These are phyloP conservation scores for Thelonectria rubi DNA, from an alignment of 2,329 filamentous ascomycete species.

Conservation along the genomic window DNA sequence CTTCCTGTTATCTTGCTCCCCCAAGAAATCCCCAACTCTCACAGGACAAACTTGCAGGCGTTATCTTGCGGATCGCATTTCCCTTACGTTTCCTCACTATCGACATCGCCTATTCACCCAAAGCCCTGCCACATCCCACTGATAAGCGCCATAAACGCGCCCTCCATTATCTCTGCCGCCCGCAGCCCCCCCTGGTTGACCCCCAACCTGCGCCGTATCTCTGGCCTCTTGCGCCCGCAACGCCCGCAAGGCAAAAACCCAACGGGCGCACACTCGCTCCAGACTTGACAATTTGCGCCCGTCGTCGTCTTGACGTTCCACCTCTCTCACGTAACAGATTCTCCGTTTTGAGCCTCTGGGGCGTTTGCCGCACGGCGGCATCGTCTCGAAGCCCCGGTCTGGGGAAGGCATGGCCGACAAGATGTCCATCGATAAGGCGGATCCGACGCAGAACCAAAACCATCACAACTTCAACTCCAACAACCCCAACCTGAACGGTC, in stretches of 20 bases:
- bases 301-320: conserved; percentile 43
- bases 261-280: conserved; percentile 47
- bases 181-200: conserved; percentile 40
- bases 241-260: conserved; percentile 48
- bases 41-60: conserved; percentile 39
- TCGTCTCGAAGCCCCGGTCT: conserved; percentile 44
- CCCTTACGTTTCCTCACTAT: conserved; percentile 41
- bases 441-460: conserved; percentile 42
- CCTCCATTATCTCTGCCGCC: conserved; percentile 28
- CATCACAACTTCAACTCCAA: conserved; percentile 43
- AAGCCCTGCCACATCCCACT: conserved; percentile 39
- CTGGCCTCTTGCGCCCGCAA: conserved; percentile 48
- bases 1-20: conserved; percentile 45
- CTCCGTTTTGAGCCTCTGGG: conserved; percentile 49
- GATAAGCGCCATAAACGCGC: conserved; percentile 45
- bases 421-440: conserved; percentile 71
- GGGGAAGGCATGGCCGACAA: conserved; percentile 68
- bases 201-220: conserved; percentile 43
- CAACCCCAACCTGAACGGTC: conserved; percentile 48
- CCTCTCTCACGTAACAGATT: conserved; percentile 47
- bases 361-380: conserved; percentile 51
- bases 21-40: conserved; percentile 39
- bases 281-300: conserved; percentile 42
- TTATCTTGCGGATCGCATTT: conserved; percentile 45
- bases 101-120: conserved; percentile 20